Evolutionary conservation across 257 asterid species (phyloP).

Genomic region (Gentiana macrophylla): DNA sequence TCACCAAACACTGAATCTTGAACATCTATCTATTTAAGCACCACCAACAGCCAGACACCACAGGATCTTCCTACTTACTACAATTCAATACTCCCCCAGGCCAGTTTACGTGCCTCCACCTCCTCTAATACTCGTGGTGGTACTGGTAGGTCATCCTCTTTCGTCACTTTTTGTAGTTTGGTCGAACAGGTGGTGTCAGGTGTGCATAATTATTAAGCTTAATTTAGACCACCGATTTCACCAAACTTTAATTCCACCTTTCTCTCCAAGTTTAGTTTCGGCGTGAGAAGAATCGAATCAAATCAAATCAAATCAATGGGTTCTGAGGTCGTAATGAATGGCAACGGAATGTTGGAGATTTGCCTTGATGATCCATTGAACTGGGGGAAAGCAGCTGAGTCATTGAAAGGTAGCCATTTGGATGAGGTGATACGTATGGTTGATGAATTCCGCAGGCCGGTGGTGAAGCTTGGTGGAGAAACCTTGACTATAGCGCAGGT

Average conservation of each 20-base stretch:
- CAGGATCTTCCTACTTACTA: conserved; percentile 9
- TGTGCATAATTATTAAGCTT: too few species aligned
- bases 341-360: conserved; percentile 20
- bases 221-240: too few species aligned
- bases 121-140: neutral
- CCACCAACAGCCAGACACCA: conserved; percentile 7
- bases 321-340: conserved; percentile 19
- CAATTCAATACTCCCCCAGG: neutral
- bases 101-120: neutral
- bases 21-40: conserved; percentile 44
- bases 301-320: conserved; percentile 4
- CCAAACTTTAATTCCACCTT: too few species aligned
- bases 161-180: too few species aligned
- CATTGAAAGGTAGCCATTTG: conserved; percentile 69
- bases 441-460: conserved; percentile 63
- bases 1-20: neutral
- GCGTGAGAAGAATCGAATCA: neutral
- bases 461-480: conserved; percentile 75
- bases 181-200: too few species aligned
- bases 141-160: too few species aligned
- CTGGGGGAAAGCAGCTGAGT: conserved; percentile 82
- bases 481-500: conserved; percentile 66
- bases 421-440: conserved; percentile 88
- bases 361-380: conserved; percentile 64
- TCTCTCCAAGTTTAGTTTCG: too few species aligned